Evolutionary conservation across 2,329 filamentous ascomycete species (phyloP), one percentile per base, ranked within the genome.

Genomic region (Lachnellula cervina): DNA sequence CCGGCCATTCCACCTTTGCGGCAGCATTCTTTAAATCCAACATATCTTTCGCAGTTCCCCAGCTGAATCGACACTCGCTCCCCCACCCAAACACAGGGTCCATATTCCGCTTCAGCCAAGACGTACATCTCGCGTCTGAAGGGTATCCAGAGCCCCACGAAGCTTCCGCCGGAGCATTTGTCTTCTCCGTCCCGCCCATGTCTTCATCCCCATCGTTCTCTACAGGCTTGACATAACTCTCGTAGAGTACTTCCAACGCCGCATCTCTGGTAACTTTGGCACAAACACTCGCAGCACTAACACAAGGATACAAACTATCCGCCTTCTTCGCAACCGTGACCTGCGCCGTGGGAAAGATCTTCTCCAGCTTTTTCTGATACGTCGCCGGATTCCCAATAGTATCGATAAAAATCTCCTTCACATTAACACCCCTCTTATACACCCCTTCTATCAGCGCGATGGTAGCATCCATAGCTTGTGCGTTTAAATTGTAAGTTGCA

Each of bases 11-110:
- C 0, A 96, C 87, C 68, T 81, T 86, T 52, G 88, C 79, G 4
- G 81, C 83, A 23, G 76, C 77, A 8, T 76, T 80, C 70, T 88
- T 90, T n/a, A 55, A 19, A 51, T 77, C 75, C 4, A 99, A 75
- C 83, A 97, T 82, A 67, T 97, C 92, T 74, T 95, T 97, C 2
- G 89, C 89, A 0, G 94, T 97, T 0, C 88, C 89, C 94, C 94
- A 99, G 68, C 91, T 96, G 68, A 97, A 97, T 4, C 94, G 80
- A 70, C 90, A 96, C 73, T 97, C 92, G 23, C 82, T 82, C 0
- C 93, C 92, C 93, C 94, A 99, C 14, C 94, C 94, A 75, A 97
- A 99, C 1, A 97, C 74, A 2, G 90, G 89, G 68, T 99, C 87
- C 86, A 97, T 93, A 62, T 93, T 94, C 40, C 76, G 76, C 73